A percentile compares a stretch with the other conserved stretches of the same genome.
These are phyloP conservation scores for Datura wrightii DNA, from an alignment of 257 asterid species.

Conservation along the genomic window DNA sequence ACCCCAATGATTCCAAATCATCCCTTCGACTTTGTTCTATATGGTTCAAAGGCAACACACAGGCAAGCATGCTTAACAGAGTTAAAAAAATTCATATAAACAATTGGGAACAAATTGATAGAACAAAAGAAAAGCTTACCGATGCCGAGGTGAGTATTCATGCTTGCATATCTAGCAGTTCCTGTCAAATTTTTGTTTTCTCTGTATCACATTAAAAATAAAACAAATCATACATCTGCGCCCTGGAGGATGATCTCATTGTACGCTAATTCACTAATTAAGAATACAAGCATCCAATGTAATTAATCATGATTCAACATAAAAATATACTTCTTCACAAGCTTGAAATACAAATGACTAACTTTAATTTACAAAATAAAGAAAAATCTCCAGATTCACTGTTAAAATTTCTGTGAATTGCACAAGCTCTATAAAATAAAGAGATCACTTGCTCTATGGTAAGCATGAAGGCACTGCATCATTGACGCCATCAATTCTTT, in stretches of 20 bases:
- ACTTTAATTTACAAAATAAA: neutral
- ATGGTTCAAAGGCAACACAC: neutral
- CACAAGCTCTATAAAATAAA: constrained; percentile 10
- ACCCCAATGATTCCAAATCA: constrained; percentile 40
- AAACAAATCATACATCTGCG: neutral
- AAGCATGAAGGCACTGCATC: constrained; percentile 8
- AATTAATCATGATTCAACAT: neutral
- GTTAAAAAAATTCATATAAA: neutral
- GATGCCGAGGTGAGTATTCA: constrained; percentile 37
- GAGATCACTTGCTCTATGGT: neutral
- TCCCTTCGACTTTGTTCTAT: constrained; percentile 41
- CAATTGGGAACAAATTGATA: neutral
- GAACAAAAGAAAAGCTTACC: constrained; percentile 28
- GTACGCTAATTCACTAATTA: neutral
- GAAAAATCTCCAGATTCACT: neutral
- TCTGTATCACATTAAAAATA: constrained; percentile 29
- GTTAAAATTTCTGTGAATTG: neutral
- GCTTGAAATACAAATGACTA: constrained; percentile 18
- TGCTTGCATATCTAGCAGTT: constrained; percentile 38
- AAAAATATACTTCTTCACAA: neutral
- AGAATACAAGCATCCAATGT: constrained; percentile 1
- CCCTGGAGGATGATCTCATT: constrained; percentile 4
- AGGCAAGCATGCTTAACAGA: neutral
- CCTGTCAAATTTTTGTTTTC: constrained; percentile 43
- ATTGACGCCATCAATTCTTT: constrained; percentile 9